Evolutionary conservation across 2,329 filamentous ascomycete species (phyloP), one percentile per base, ranked within the genome.

Genomic region (Nemania sp.): DNA sequence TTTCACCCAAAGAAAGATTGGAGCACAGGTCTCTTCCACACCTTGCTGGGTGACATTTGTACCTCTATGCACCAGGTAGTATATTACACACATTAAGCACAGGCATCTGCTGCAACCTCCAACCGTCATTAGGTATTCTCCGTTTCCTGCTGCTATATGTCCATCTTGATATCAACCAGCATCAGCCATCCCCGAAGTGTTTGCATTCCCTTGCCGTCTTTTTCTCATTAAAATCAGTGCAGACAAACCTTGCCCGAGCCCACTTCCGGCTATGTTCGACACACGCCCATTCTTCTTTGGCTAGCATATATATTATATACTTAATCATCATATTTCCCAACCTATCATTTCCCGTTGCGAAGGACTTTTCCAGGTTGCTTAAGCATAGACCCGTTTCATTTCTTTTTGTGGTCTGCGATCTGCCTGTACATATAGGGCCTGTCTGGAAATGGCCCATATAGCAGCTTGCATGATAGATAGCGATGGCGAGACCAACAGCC

Each of bases 381-480:
- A 74, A 63, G 70, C 74, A 77, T 77, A 75, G 68, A 74, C 69
- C 72, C 71, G 74, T 65, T 74, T 69, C 65, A 72, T 60, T 57
- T 49, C 65, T 62, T 73, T 70, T 63, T 64, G 56, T 69, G 61
- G 67, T 67, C 69, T 72, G 49, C 72, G 71, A 75, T 76, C 73
- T 68, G 47, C 74, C 73, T 73, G 72, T 73, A 69, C 73, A 74
- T 74, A 71, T 74, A 71, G 73, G 70, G 74, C 73, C 54, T 58
- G 26, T 51, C 26, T 71, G 74, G 74, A 73, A 79, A 90, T 90
- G 88, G 86, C 87, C 79, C 88, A 90, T 78, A 89, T 90, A 79
- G 86, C 85, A 77, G 85, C 81, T 74, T 89, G 87, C 77, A 83
- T 90, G 80, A 80, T 85, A 72, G 82, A 84, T 73, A 76, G 78